Percentiles rank a stretch among this genome's conserved stretches.
Evolutionary conservation across 2,329 filamentous ascomycete genomes (phyloP).

Genomic region (Capronia coronata): DNA sequence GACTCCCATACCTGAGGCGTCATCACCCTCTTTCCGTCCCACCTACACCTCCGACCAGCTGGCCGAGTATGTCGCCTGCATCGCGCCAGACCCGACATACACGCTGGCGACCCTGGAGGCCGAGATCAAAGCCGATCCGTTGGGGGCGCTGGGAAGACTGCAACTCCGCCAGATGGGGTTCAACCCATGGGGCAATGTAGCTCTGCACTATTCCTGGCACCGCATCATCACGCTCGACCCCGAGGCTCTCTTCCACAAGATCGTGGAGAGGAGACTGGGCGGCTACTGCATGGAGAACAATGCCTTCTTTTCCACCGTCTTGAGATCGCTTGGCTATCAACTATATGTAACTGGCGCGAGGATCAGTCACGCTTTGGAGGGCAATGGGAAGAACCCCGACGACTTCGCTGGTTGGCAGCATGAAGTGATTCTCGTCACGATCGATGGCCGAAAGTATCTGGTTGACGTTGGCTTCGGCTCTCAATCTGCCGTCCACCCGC

Average conservation of each 20-base stretch:
- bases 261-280: slow-evolving; percentile 46
- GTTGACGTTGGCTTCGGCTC: slow-evolving; percentile 27
- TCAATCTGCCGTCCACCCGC: slow-evolving; percentile 27
- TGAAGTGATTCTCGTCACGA: slow-evolving; percentile 55
- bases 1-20: background rate
- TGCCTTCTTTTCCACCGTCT: slow-evolving; percentile 45
- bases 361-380: slow-evolving; percentile 35
- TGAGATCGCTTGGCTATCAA: slow-evolving; percentile 47
- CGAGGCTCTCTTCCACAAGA: slow-evolving; percentile 47
- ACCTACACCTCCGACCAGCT: slow-evolving; percentile 36
- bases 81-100: slow-evolving; percentile 24
- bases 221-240: slow-evolving; percentile 46
- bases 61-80: slow-evolving; percentile 34
- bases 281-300: slow-evolving; percentile 60
- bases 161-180: slow-evolving; percentile 42
- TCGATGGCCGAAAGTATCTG: slow-evolving; percentile 43
- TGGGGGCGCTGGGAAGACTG: slow-evolving; percentile 32
- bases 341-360: slow-evolving; percentile 53
- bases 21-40: slow-evolving; percentile 22
- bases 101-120: slow-evolving; percentile 30
- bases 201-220: slow-evolving; percentile 49
- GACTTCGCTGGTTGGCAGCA: slow-evolving; percentile 52
- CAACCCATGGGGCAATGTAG: slow-evolving; percentile 54
- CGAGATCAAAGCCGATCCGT: slow-evolving; percentile 30
- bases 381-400: slow-evolving; percentile 31